Base-by-base conservation (phyloP, 2,329 filamentous ascomycete genomes). In the Elsinoe perseae region DNA sequence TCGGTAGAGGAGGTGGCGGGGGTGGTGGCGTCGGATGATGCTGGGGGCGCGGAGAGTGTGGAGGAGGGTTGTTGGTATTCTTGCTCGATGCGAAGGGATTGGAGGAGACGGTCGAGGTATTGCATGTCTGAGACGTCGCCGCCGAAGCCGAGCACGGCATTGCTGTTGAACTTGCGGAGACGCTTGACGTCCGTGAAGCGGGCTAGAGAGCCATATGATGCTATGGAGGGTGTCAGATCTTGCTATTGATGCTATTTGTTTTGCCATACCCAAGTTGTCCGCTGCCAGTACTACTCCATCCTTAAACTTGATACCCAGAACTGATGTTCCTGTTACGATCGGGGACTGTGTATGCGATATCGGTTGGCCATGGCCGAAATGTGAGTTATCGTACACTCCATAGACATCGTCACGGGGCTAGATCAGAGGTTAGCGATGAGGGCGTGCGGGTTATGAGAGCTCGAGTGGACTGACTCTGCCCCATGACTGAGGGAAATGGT, bases 61-160 rank as follows among this genome's bases (percentile, higher is more conserved):
- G 34, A 30, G 50, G 64, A 64, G 66, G 64, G 71, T 62, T 72
- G 69, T 58, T 80, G 80, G 78, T 98, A 97, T 69, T 89, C 86
- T 78, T 97, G 91, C 71, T 86, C 81, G 72, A 95, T 89, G 70
- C 87, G 84, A 65, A 97, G 86, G 61, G 88, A 86, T 68, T 81
- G 85, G 64, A 98, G 85, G 68, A 95, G 83, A 65, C 93, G 85
- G 81, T 95, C 87, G 64, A 98, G 84, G 78, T 95, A 95, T 78
- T 98, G 93, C 93, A 98, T 97, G 78, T 98, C 93, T 62, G 89
- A 95, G 65, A 98, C 86, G 77, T 98, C 93, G 72, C 93, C 93
- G 71, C 90, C 89, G 75, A 97, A 95, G 66, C 93, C 93, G 68
- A 98, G 80, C 59, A 97, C 82, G 27, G 89, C 85, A 62, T 85